Evolutionary conservation across 768 basidiomycete species (phyloP).

Genomic region (Lyophyllum shimeji): DNA sequence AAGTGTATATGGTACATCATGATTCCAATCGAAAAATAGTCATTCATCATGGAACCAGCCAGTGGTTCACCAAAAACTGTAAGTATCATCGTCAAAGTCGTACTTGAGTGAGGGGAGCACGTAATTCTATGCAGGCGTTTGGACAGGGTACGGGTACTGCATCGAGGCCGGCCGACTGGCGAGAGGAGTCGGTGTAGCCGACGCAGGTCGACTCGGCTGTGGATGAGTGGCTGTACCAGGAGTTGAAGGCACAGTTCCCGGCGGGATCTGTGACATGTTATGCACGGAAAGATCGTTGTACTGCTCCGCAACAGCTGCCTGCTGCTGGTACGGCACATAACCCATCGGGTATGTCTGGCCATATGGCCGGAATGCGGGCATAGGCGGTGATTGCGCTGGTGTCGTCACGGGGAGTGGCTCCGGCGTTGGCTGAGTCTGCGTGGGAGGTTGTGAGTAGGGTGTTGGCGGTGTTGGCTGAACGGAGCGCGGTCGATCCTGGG

Average conservation of each 20-base stretch:
- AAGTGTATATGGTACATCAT: too few species aligned
- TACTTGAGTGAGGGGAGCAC: not conserved
- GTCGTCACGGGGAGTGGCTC: not conserved
- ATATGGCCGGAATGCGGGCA: not conserved
- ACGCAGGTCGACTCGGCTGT: conserved; percentile 1
- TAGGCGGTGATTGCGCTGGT: not conserved
- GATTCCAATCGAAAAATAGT: not conserved
- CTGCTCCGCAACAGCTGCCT: conserved; percentile 7
- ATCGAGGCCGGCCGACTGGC: not conserved
- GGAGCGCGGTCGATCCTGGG: not conserved
- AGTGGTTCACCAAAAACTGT: not conserved
- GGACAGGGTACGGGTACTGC: not conserved
- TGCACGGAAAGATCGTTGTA: conserved; percentile 6
- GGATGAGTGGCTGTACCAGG: not conserved
- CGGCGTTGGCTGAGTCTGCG: not conserved
- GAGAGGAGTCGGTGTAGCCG: not conserved
- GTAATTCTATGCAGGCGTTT: not conserved
- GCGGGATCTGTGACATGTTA: not conserved
- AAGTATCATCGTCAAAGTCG: not conserved
- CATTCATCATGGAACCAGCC: not conserved
- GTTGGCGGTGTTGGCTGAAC: not conserved
- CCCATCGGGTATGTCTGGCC: conserved; percentile 14
- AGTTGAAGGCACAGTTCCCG: not conserved
- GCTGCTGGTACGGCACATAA: conserved; percentile 13
- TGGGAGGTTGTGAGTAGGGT: not conserved